These are phyloP conservation scores for Trichaptum fuscoviolaceum DNA, from an alignment of 768 basidiomycete species.

Conservation along the genomic window DNA sequence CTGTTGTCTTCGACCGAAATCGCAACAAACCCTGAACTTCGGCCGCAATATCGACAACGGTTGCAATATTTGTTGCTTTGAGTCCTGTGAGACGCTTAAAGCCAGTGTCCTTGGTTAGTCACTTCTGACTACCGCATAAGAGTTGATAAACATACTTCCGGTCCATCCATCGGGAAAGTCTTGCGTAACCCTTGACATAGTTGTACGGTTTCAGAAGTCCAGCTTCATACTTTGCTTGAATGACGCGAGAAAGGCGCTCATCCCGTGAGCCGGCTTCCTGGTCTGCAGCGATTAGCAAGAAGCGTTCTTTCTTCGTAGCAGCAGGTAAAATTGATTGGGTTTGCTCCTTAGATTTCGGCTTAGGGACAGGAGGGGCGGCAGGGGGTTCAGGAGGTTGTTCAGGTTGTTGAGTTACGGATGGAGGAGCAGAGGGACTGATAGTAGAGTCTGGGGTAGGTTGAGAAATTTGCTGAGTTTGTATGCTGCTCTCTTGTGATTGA, in stretches of 20 bases:
- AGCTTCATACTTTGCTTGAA: slow-evolving; percentile 94
- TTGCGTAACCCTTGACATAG: slow-evolving; percentile 92
- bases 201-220: slow-evolving; percentile 93
- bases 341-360: slow-evolving; percentile 31
- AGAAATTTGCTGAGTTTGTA: not conserved
- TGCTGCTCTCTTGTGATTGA: slow-evolving; percentile 11
- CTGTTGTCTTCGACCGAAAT: slow-evolving; percentile 7
- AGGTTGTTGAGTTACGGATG: slow-evolving; percentile 11
- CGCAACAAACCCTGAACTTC: slow-evolving; percentile 67
- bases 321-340: slow-evolving; percentile 57
- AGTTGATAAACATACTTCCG: slow-evolving; percentile 53
- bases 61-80: slow-evolving; percentile 87
- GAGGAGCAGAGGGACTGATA: slow-evolving; percentile 13
- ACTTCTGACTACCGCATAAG: not conserved
- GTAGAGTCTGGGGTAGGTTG: slow-evolving; percentile 7
- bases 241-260: slow-evolving; percentile 85
- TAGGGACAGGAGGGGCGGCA: slow-evolving; percentile 14
- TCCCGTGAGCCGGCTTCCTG: slow-evolving; percentile 88
- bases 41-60: slow-evolving; percentile 81
- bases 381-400: slow-evolving; percentile 18
- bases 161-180: slow-evolving; percentile 93
- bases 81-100: slow-evolving; percentile 78
- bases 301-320: slow-evolving; percentile 79
- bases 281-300: slow-evolving; percentile 90
- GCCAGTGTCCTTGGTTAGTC: not conserved